Percentiles rank a stretch among this genome's conserved stretches.
phyloP scores from a whole-genome alignment of 805 yeast species.

The Sugiyamaella americana region DNA sequence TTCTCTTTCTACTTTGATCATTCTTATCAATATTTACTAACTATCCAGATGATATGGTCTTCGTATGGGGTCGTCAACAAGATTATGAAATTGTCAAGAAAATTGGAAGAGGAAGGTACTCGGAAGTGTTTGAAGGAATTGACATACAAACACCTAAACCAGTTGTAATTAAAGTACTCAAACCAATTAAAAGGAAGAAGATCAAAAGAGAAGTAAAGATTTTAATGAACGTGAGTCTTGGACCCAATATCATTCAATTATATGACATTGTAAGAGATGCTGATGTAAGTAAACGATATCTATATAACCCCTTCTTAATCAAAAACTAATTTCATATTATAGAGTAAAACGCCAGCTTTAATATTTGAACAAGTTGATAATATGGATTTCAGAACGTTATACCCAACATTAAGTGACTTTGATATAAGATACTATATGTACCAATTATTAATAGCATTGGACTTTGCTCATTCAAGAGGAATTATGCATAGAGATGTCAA shows the following conservation, averaged over 20 bases:
- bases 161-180: conserved; percentile 84
- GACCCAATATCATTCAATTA: conserved; percentile 71
- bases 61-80: conserved; percentile 81
- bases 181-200: conserved; percentile 90
- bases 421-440: conserved; percentile 82
- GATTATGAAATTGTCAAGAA: conserved; percentile 79
- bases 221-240: conserved; percentile 74
- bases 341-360: conserved; percentile 69
- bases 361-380: conserved; percentile 82
- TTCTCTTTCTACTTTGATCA: too few species aligned
- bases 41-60: conserved; percentile 47
- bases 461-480: conserved; percentile 88
- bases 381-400: conserved; percentile 77
- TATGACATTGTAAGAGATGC: conserved; percentile 86
- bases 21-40: neutral
- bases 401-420: conserved; percentile 66
- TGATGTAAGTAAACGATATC: conserved; percentile 27
- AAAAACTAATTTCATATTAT: conserved; percentile 2
- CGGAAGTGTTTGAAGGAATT: conserved; percentile 87
- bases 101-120: conserved; percentile 88
- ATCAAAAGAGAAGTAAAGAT: conserved; percentile 87
- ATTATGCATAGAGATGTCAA: conserved; percentile 93
- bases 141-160: conserved; percentile 50
- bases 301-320: neutral
- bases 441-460: conserved; percentile 75